These are phyloP conservation scores for Fusarium tuaranense DNA, from an alignment of 2,329 filamentous ascomycete genomes.

Conservation along the genomic window DNA sequence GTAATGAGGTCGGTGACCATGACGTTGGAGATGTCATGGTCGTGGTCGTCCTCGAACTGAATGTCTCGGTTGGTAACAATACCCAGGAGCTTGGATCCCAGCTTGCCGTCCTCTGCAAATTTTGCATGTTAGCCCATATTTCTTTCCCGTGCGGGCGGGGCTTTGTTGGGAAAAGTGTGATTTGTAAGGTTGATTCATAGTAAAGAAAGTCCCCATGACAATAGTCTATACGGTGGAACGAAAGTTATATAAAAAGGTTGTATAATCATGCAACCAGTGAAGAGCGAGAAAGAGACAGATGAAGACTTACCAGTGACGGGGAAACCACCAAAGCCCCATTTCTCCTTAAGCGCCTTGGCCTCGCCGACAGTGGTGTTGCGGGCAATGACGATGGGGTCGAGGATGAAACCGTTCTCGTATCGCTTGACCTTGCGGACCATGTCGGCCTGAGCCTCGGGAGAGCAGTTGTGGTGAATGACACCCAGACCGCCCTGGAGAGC, in stretches of 20 bases:
- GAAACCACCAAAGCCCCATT: conserved; percentile 98
- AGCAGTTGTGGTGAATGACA: conserved; percentile 99
- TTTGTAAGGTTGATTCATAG: conserved; percentile 48
- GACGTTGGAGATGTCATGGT: conserved; percentile 82
- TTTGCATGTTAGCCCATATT: conserved; percentile 37
- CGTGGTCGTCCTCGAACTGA: conserved; percentile 87
- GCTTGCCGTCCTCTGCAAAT: conserved; percentile 84
- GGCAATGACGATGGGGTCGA: conserved; percentile 92
- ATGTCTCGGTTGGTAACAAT: conserved; percentile 99
- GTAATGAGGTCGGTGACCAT: conserved; percentile 98
- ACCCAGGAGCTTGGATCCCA: conserved; percentile 95
- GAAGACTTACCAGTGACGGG: conserved; percentile 91
- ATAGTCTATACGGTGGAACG: conserved; percentile 97
- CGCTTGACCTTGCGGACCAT: conserved; percentile 99
- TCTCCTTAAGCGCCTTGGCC: conserved; percentile 92
- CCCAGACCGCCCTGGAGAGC: conserved; percentile 88
- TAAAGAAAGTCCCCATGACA: conserved; percentile 80
- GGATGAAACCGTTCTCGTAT: conserved; percentile 99
- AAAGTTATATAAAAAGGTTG: conserved; percentile 94
- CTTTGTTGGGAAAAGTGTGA: conserved; percentile 20
- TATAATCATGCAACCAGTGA: conserved; percentile 77
- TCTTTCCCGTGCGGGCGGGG: conserved; percentile 27
- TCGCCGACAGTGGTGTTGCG: conserved; percentile 90
- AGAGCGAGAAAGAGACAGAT: conserved; percentile 23
- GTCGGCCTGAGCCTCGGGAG: conserved; percentile 94